A percentile compares a stretch with the other conserved stretches of the same genome.
phyloP scores from a whole-genome alignment of 352 stramenopile species.

The Globisporangium mamillatum region DNA sequence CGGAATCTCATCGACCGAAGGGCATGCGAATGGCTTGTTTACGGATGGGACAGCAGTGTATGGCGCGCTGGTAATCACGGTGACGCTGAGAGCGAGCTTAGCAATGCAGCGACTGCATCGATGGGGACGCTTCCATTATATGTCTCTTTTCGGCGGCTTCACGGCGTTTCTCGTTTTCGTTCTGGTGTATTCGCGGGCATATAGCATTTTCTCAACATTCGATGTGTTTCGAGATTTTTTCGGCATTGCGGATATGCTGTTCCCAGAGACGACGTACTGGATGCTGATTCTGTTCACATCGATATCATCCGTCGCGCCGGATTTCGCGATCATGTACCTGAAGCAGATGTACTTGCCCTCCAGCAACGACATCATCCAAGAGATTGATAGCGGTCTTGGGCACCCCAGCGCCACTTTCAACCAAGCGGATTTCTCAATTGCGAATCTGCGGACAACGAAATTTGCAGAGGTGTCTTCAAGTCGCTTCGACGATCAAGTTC shows the following conservation, averaged over 20 bases:
- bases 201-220: slow-evolving; percentile 55
- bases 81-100: slow-evolving; percentile 69
- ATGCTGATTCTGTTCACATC: slow-evolving; percentile 60
- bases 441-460: slow-evolving; percentile 15
- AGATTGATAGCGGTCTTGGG: slow-evolving; percentile 74
- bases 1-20: slow-evolving; percentile 35
- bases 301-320: slow-evolving; percentile 54
- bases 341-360: slow-evolving; percentile 83
- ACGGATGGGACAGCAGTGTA: slow-evolving; percentile 75
- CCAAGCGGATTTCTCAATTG: slow-evolving; percentile 20
- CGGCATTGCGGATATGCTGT: slow-evolving; percentile 58
- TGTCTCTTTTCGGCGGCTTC: slow-evolving; percentile 64
- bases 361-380: slow-evolving; percentile 81
- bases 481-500: slow-evolving; percentile 33
- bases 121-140: slow-evolving; percentile 75
- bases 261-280: slow-evolving; percentile 58
- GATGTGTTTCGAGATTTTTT: slow-evolving; percentile 78
- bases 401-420: slow-evolving; percentile 19
- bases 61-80: slow-evolving; percentile 70
- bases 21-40: slow-evolving; percentile 64
- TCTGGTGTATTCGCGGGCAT: slow-evolving; percentile 58
- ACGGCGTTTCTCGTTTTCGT: slow-evolving; percentile 72
- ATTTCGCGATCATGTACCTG: slow-evolving; percentile 71
- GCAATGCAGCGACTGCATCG: slow-evolving; percentile 76
- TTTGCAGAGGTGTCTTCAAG: slow-evolving; percentile 24